Conservation (phyloP, 805 yeast genomes). For the Sugiyamaella valdiviana region DNA sequence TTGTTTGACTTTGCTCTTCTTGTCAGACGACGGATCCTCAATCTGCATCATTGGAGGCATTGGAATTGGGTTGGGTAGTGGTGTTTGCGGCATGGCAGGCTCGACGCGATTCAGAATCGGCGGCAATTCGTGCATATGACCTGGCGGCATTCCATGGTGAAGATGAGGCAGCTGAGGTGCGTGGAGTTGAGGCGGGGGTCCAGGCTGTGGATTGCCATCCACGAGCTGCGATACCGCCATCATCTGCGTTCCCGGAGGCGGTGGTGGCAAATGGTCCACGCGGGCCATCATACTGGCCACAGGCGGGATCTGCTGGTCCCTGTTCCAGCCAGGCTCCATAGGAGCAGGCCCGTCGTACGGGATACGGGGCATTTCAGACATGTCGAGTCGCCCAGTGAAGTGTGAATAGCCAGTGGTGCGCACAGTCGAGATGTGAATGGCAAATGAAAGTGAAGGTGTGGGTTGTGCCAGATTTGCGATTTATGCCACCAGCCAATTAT, state of each 20-base stretch:
- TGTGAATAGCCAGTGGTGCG: background rate
- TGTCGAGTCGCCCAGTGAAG: background rate
- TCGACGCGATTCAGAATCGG: background rate
- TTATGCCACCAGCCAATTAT: too few species aligned
- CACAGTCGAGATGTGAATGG: background rate
- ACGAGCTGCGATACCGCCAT: too few species aligned
- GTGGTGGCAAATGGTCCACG: background rate
- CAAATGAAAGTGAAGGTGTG: too few species aligned
- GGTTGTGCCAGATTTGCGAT: too few species aligned
- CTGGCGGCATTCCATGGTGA: background rate
- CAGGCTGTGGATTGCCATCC: background rate
- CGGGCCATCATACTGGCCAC: background rate
- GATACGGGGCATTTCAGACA: background rate
- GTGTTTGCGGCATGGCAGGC: background rate
- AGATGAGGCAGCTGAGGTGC: too few species aligned
- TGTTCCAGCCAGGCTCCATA: background rate
- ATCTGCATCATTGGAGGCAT: background rate
- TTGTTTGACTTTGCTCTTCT: background rate
- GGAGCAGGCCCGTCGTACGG: background rate
- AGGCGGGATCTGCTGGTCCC: background rate
- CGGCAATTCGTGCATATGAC: background rate
- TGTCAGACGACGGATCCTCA: background rate
- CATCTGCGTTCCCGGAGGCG: too few species aligned
- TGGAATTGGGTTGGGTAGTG: background rate
- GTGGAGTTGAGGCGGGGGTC: background rate